Percentiles rank a stretch among this genome's conserved stretches.
Conservation (phyloP, 805 yeast genomes). For the Wickerhamiella alocasiicola region DNA sequence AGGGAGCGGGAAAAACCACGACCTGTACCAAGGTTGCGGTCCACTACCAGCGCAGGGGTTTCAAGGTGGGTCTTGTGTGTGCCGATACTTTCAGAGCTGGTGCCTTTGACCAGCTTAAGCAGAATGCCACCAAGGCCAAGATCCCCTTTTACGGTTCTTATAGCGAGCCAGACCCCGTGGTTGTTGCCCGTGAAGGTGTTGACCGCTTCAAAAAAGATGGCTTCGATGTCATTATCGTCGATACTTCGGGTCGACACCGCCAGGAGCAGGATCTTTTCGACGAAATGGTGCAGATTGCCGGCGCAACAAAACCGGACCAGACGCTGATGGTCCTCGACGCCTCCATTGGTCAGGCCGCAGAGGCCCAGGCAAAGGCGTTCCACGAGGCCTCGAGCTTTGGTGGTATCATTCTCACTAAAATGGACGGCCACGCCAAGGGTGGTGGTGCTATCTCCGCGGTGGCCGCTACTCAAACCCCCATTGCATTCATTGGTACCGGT, state of each 20-base stretch:
- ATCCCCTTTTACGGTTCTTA: constrained; percentile 93
- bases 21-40: constrained; percentile 95
- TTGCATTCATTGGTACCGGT: constrained; percentile 95
- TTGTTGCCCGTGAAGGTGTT: constrained; percentile 85
- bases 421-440: constrained; percentile 99
- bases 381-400: constrained; percentile 90
- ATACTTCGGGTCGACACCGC: constrained; percentile 95
- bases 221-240: constrained; percentile 88
- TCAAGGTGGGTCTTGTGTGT: constrained; percentile 91
- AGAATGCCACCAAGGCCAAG: constrained; percentile 88
- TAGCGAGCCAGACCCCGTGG: constrained; percentile 90
- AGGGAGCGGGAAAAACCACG: constrained; percentile 98
- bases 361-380: constrained; percentile 85
- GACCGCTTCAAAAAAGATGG: constrained; percentile 79
- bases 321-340: constrained; percentile 97
- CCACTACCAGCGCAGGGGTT: constrained; percentile 84
- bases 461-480: constrained; percentile 92
- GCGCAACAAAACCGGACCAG: constrained; percentile 82
- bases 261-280: constrained; percentile 84
- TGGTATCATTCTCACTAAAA: constrained; percentile 83
- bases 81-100: constrained; percentile 99
- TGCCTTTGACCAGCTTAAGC: constrained; percentile 96
- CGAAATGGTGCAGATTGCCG: constrained; percentile 89
- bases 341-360: constrained; percentile 97
- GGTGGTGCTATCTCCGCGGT: constrained; percentile 99